Base-by-base conservation (phyloP, 1,284 basidiomycete species). In the Leucoagaricus sp. region DNA sequence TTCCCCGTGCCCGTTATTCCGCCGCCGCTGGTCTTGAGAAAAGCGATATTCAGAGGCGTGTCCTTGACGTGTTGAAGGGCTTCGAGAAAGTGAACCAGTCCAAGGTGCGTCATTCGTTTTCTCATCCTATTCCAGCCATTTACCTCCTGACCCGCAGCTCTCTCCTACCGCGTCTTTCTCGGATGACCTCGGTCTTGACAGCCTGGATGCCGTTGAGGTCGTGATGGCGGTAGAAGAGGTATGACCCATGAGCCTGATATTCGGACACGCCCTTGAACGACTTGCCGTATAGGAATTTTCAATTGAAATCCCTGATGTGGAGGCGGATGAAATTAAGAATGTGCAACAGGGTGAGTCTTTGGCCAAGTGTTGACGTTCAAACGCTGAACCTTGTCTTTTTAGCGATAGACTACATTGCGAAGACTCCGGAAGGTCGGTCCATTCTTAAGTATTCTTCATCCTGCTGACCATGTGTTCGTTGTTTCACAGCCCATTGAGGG, bases 221-320 rank as follows among this genome's bases (percentile, higher is more conserved):
- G 94, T 99, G 67, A 98, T 99, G 96, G 95, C 96, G 47, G 92
- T 99, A 65, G 97, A 99, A 78, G 96, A 99, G 87, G 96, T 94
- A 72, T 44, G 77, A 57, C 17, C 44, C 46, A 51, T 13, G n/a
- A 54, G 26, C 49, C 25, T 26, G 47, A 48, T 53, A 13, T 29
- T 44, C 17, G 42, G 38, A 31, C 59, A 44, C 25, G 28, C 12
- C 4, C 6, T 21, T 58, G 17, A 53, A 26, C 28, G 40, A 33
- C 7, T 8, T 54, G 52, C 59, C 48, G 49, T 34, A 25, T 63
- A 94, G 93, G 93, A 93, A 65, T 93, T 93, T 67, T 77, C 81
- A 29, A 92, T 94, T 67, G 93, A 96, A 74, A 99, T 99, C 69
- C 96, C 97, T 48, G 97, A 99, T 69, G 89, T 86, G 58, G 97